Base-by-base conservation (phyloP, 805 yeast species). In the Lipomyces spencermartinsiae region DNA sequence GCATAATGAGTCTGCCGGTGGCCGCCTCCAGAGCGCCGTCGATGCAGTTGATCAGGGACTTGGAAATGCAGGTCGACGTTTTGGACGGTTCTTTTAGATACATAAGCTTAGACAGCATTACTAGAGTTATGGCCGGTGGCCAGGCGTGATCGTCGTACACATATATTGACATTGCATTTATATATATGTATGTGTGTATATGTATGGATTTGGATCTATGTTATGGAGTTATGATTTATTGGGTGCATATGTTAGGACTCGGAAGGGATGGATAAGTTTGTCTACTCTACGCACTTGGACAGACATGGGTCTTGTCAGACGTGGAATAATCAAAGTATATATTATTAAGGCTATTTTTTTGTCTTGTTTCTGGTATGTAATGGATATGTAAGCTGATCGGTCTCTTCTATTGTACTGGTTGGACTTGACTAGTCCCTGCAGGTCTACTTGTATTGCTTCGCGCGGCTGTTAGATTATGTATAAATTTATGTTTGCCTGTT, bases 1-100 rank as follows among this genome's bases (percentile, higher is more conserved):
- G 57, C 87, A 86, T 72, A 82, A 86, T 74, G 82, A 81, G 56
- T 57, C 74, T 8, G 78, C 87, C 1, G 73, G 72, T 12, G 83
- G 83, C 22, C 80, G 82, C 66, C 81, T 87, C 69, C 73, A 72
- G n/a, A 67, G 77, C 14, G 86, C 84, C 14, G 76, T 84, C 22
- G 86, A 84, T 12, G 66, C 68, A 9, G 46, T 69, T 10, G 72
- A 63, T 33, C 60, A 63, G 33, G 72, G 67, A 7, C 59, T 68
- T 25, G 71, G 71, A 46, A 53, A 22, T 14, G 31, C 49, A 12
- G 35, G 34, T 35, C 51, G 65, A 31, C 59, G 68, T n/a, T 54
- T 60, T 10, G 63, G 63, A 10, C 56, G 63, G 46, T 63, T 54
- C 58, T 66, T 62, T 56, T 63, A 58, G 56, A 53, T 53, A 16